Evolutionary conservation across 2,329 filamentous ascomycete genomes (phyloP), one percentile per base, ranked within the genome.

Genomic region (Paecilomyces dactylethromorphus): DNA sequence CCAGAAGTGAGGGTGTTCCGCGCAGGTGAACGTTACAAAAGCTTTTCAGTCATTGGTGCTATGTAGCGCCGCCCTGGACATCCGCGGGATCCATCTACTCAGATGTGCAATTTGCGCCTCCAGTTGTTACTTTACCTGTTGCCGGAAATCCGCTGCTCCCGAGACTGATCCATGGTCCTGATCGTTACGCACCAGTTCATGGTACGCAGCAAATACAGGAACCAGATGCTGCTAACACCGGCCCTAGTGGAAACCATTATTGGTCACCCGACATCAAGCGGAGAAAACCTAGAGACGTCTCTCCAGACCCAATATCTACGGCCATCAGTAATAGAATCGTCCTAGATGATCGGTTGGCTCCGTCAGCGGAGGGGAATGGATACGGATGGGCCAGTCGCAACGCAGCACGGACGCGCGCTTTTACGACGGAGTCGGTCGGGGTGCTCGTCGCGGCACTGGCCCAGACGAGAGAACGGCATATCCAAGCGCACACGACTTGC

Each of bases 181-280:
- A 39, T 39, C 18, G 22, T 24, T 52, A 52, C 50, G 50, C 26
- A 15, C 18, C 50, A 11, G 26, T 52, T 13, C 5, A 29, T 24
- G 22, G 50, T 29, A 52, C 50, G 24, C 26, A 52, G 15, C 21
- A 24, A 21, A 52, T 55, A 56, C 51, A 35, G 35, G 39, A 56
- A n/a, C 15, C 53, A 50, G 13, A 39, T 24, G 10, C 26, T 58
- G 54, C 69, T 68, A 73, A 72, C 72, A 53, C 26, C 15, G 53
- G 58, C 65, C 66, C 65, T 62, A 65, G 69, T 62, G 67, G 70
- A 74, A 74, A 73, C 68, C 65, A 67, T 66, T 62, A 67, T 62
- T 69, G 72, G 72, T 75, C 73, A 75, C 69, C 72, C 71, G 73
- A 75, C 71, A 66, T 50, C 18, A 45, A 50, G 33, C 26, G 39